phyloP scores from a whole-genome alignment of 73 alveolate species.

The Paramecium bursaria region DNA sequence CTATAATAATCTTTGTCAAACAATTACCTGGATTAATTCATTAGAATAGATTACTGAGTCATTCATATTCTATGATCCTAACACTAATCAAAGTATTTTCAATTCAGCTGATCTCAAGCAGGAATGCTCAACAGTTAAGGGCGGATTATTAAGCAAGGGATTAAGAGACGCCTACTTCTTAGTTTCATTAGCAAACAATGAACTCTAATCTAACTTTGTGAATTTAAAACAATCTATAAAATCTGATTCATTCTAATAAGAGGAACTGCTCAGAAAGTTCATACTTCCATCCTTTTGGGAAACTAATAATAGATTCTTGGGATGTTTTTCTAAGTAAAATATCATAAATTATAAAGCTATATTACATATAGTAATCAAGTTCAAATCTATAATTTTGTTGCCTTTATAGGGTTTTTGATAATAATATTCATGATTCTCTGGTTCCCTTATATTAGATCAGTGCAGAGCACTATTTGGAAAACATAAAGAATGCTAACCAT shows the following conservation, averaged over 20 bases:
- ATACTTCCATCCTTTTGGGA: constrained; percentile 52
- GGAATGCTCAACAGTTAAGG: constrained; percentile 24
- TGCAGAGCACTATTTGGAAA: background rate
- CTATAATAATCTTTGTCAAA: constrained; percentile 28
- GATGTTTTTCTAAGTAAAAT: constrained; percentile 18
- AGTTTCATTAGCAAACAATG: constrained; percentile 44
- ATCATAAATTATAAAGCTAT: background rate
- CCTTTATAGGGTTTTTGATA: constrained; percentile 19
- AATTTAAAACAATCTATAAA: background rate
- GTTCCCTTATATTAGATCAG: constrained; percentile 13
- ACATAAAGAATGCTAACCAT: constrained; percentile 34
- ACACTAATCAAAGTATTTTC: background rate
- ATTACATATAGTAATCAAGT: background rate
- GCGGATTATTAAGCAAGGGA: constrained; percentile 36
- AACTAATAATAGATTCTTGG: constrained; percentile 23
- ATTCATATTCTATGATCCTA: constrained; percentile 1
- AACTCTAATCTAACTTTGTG: constrained; percentile 5
- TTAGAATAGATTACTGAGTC: background rate
- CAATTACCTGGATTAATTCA: constrained; percentile 13
- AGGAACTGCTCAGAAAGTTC: constrained; percentile 15
- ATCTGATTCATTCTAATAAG: background rate
- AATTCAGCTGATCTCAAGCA: background rate
- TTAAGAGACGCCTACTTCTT: constrained; percentile 46
- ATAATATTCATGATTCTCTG: constrained; percentile 10
- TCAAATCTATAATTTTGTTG: constrained; percentile 40